Base-by-base conservation (phyloP, 352 stramenopile species). In the Phytophthora brassicae region DNA sequence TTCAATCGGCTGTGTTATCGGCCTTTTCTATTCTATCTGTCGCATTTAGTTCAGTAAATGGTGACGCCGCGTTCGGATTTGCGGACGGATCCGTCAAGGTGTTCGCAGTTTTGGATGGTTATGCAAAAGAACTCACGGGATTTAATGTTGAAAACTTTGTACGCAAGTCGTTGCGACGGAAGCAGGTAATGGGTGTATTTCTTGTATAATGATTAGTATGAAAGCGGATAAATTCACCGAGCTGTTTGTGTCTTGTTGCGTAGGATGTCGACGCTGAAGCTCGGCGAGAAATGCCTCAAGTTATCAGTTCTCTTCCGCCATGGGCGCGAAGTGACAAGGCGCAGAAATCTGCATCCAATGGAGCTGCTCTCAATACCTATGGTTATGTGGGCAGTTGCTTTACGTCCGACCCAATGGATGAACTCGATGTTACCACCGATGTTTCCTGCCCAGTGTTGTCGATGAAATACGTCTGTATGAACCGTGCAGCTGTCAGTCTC, bases 1-100 rank as follows among this genome's bases (percentile, higher is more conserved):
- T 88, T 56, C 84, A 94, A 64, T 94, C 84, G 1, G 66, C 86
- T 0, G 77, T 94, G 14, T 56, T 94, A 11, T 94, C 86, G 0
- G 84, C 86, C 4, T 91, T 87, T 24, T 57, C 81, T 4, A 93
- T 93, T 42, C 49, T 93, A 2, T 86, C 81, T 4, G 50, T 93
- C 3, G 70, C 78, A 11, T 51, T 85, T 6, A 89, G 93, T 39
- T 66, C 83, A 1, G 46, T 77, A 4, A 93, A 79, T 22, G 84
- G 84, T 2, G 84, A 94, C 43, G 68, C 75, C 4, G 60, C 68
- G 2, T 85, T 91, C 20, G 85, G 83, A 7, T 94, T 94, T 70
- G 77, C 74, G 0, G 85, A 94, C 28, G 81, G 83, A 24, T 81
- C 67, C 7, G 51, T 92, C 36, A 77, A 78, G 42, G 61, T 89